Evolutionary conservation across 208 protist species (phyloP).

Genomic region (Leishmania aethiopica): DNA sequence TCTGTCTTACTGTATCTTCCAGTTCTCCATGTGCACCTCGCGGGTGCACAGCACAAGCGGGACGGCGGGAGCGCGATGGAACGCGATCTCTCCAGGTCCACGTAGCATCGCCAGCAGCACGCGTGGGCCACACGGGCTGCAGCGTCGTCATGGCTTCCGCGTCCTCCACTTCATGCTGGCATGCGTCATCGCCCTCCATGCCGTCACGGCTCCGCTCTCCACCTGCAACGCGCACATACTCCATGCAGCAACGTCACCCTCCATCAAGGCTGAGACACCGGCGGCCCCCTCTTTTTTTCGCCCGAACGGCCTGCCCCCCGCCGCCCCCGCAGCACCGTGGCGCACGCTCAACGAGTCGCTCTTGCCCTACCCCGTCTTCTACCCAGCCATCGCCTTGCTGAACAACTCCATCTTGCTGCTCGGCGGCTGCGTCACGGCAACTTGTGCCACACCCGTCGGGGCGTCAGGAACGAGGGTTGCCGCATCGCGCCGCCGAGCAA

Average conservation of each 20-base stretch:
- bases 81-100: background rate
- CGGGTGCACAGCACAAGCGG: background rate
- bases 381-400: slow-evolving; percentile 28
- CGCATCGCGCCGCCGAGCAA: background rate
- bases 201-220: background rate
- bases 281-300: background rate
- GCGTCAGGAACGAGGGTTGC: background rate
- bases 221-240: background rate
- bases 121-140: background rate
- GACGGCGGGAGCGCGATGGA: background rate
- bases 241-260: background rate
- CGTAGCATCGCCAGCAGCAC: background rate
- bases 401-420: slow-evolving; percentile 28
- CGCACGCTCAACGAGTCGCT: slow-evolving; percentile 26
- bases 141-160: background rate
- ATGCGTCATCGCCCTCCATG: background rate
- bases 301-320: slow-evolving; percentile 8
- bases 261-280: background rate
- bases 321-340: slow-evolving; percentile 21
- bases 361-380: slow-evolving; percentile 35
- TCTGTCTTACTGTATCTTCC: background rate
- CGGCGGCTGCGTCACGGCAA: slow-evolving; percentile 24
- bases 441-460: slow-evolving; percentile 18
- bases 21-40: background rate
- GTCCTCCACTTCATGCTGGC: background rate